Conservation (phyloP, 2,329 filamentous ascomycete species). For the Curvularia sp. region DNA sequence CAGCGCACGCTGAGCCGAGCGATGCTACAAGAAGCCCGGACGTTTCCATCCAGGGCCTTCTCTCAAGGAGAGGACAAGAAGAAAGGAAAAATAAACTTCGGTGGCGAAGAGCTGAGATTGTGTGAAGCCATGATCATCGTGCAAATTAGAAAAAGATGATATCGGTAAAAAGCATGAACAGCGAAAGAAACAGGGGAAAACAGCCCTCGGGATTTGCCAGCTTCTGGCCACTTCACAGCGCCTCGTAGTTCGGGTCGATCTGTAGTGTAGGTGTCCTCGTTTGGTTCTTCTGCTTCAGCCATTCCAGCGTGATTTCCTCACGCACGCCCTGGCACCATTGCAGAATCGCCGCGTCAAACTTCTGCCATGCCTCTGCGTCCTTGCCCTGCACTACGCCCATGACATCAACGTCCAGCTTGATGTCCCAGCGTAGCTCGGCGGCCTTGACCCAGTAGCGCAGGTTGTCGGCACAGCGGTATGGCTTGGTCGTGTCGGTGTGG, state of each 20-base stretch:
- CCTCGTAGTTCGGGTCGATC: conserved; percentile 47
- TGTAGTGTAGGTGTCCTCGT: conserved; percentile 49
- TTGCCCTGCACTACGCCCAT: conserved; percentile 83
- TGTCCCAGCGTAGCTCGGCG: conserved; percentile 91
- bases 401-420: conserved; percentile 81
- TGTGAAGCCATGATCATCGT: conserved; percentile 25
- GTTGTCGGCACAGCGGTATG: conserved; percentile 93
- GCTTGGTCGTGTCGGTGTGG: conserved; percentile 92
- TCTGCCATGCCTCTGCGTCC: conserved; percentile 72
- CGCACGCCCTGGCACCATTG: conserved; percentile 84
- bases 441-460: conserved; percentile 96
- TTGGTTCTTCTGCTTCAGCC: conserved; percentile 55
- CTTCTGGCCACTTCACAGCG: conserved; percentile 24
- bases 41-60: conserved; percentile 17
- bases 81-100: conserved; percentile 2
- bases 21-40: conserved; percentile 9
- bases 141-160: conserved; percentile 31
- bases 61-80: conserved; percentile 3
- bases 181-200: conserved; percentile 29
- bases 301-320: conserved; percentile 81
- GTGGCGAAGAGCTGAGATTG: conserved; percentile 21
- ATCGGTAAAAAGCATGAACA: conserved; percentile 36
- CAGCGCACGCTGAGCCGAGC: conserved; percentile 15
- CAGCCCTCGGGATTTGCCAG: conserved; percentile 14
- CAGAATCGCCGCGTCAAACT: conserved; percentile 83